These are phyloP conservation scores for Euryodendron excelsum DNA, from an alignment of 148 eudicot genomes.

Conservation along the genomic window DNA sequence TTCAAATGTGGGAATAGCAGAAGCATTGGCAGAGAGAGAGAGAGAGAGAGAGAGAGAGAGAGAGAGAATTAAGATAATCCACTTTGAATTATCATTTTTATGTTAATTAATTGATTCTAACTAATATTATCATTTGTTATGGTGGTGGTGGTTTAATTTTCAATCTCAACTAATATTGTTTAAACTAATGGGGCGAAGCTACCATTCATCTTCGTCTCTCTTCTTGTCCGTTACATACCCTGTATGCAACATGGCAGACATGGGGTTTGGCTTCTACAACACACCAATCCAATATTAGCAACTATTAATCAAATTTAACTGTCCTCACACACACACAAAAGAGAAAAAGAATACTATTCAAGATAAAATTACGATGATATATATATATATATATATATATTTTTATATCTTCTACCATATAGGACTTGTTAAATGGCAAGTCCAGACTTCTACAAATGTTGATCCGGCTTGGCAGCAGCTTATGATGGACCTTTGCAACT, in stretches of 20 bases:
- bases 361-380: neutral
- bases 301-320: neutral
- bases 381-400: too few species aligned
- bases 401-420: neutral
- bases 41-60: slow-evolving; percentile 13
- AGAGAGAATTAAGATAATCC: slow-evolving; percentile 14
- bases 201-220: slow-evolving; percentile 36
- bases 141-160: slow-evolving; percentile 18
- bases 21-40: slow-evolving; percentile 17
- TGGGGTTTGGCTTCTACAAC: slow-evolving; percentile 2
- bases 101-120: slow-evolving; percentile 12
- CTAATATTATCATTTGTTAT: slow-evolving; percentile 25
- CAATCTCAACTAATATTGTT: slow-evolving; percentile 8
- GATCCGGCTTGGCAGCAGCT: too few species aligned
- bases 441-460: too few species aligned
- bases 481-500: too few species aligned
- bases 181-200: slow-evolving; percentile 34
- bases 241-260: neutral
- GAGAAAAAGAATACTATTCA: neutral
- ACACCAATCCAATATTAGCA: neutral
- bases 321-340: neutral
- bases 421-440: neutral
- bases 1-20: slow-evolving; percentile 29
- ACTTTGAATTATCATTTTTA: slow-evolving; percentile 15
- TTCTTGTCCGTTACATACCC: slow-evolving; percentile 28